A percentile compares a stretch with the other conserved stretches of the same genome.
phyloP scores from a whole-genome alignment of 768 basidiomycete genomes.

The Flagelloscypha sp. region DNA sequence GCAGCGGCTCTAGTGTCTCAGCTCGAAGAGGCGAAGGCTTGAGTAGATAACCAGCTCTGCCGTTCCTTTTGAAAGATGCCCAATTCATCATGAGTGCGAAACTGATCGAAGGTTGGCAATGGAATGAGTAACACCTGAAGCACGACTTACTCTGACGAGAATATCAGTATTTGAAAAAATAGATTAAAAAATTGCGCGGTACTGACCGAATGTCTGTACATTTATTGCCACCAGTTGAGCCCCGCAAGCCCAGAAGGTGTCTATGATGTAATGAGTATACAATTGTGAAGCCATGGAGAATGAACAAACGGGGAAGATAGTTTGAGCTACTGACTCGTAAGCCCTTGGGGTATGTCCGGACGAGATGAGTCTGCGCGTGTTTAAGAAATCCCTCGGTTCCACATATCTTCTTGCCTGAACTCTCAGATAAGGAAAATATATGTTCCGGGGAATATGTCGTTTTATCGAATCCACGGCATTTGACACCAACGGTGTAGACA shows the following conservation, averaged over 20 bases:
- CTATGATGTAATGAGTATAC: no score
- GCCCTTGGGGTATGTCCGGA: constrained; percentile 59
- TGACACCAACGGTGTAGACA: constrained; percentile 70
- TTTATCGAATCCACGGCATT: constrained; percentile 67
- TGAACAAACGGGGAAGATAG: constrained; percentile 56
- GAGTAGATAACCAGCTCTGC: constrained; percentile 81
- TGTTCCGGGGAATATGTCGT: constrained; percentile 57
- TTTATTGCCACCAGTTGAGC: constrained; percentile 66
- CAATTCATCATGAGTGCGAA: constrained; percentile 90
- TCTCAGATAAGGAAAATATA: constrained; percentile 64
- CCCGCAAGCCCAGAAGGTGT: constrained; percentile 63
- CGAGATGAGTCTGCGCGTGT: constrained; percentile 58
- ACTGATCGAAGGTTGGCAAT: no score
- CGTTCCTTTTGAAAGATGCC: constrained; percentile 92
- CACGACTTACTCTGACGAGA: no score
- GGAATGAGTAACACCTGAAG: no score
- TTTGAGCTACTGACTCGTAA: constrained; percentile 56
- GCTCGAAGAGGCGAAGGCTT: constrained; percentile 73
- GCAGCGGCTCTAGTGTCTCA: constrained; percentile 51
- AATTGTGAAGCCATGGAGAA: no score
- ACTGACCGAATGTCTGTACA: constrained; percentile 68
- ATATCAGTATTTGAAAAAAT: no score
- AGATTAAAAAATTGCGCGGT: no score
- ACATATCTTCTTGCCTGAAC: constrained; percentile 50
- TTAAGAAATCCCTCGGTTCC: no score